Evolutionary conservation across 768 basidiomycete species (phyloP), one percentile per base, ranked within the genome.

Genomic region (Lactarius trivialis): DNA sequence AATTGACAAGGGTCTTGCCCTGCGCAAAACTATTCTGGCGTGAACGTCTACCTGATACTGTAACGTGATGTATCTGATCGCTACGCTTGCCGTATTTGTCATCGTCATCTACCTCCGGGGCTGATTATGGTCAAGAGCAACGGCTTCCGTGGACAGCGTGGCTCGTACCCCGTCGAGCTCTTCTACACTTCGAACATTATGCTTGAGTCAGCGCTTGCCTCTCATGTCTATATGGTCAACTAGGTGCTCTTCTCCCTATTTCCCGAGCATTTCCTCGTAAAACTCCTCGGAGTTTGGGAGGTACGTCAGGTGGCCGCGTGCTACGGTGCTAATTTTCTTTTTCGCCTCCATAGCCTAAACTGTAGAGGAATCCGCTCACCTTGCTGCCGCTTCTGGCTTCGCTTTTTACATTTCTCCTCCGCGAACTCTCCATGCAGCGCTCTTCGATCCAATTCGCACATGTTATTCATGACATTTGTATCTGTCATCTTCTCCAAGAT

Each of bases 121-220:
- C 28, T 99, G 73, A 98, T 98, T 72, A 96, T 95, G 8, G 92
- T 98, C 73, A 98, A 98, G 83, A 89, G 86, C 78, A 94, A 91
- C 80, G 84, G 85, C 67, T 93, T 94, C 86, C 83, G 94, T 61
- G 97, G 97, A n/a, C 94, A 98, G 74, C 83, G 95, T 33, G 94
- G 92, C 48, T 83, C 85, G 14, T 98, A 98, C 79, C 97, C 97
- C 56, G 83, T 99, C 79, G 98, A 98, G 78, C 85, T 98, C 39
- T 98, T 99, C 79, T 99, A 98, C 77, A 98, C 97, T 17, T 89
- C 85, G 49, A 99, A 98, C 79, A 99, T 99, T 80, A 99, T 99
- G 96, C 84, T 98, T 63, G 91, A 98, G 77, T 86, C 84, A 15
- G 95, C 95, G 15, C 78, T 98, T 60, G 92, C 93, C 1, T 88